These are phyloP conservation scores for Avena insularis DNA, from an alignment of 176 grass and related monocot genomes.

Conservation along the genomic window DNA sequence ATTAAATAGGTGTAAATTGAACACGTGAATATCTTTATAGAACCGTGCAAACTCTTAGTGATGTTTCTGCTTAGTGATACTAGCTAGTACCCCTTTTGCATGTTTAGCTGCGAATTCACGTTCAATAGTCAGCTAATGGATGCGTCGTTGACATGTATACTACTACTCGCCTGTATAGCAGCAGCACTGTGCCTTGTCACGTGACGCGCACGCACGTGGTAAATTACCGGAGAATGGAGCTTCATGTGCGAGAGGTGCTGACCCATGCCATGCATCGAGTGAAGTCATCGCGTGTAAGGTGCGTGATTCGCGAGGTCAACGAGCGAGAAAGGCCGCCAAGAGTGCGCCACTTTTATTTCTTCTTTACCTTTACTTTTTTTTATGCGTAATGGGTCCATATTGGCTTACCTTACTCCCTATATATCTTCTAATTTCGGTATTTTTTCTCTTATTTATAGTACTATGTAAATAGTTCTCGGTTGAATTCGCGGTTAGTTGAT, in stretches of 20 bases:
- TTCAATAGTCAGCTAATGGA: not conserved
- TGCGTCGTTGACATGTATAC: not conserved
- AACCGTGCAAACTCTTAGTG: too few species aligned
- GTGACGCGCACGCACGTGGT: not conserved
- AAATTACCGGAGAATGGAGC: not conserved
- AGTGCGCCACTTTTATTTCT: not conserved
- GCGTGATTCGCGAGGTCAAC: not conserved
- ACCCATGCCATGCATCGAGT: not conserved
- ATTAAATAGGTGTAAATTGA: too few species aligned
- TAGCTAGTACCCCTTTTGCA: not conserved
- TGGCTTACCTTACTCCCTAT: too few species aligned
- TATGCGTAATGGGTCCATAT: too few species aligned
- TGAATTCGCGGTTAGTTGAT: too few species aligned
- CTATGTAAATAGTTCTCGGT: too few species aligned
- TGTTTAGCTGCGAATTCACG: not conserved
- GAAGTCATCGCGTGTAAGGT: not conserved
- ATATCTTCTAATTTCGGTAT: too few species aligned
- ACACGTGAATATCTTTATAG: too few species aligned
- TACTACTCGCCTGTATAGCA: not conserved
- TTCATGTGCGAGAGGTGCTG: not conserved
- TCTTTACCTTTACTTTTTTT: not conserved
- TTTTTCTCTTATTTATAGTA: too few species aligned
- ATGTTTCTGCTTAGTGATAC: not conserved
- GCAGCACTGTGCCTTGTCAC: not conserved
- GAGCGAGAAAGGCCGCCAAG: not conserved